Percentiles rank a stretch among this genome's conserved stretches.
Conservation (phyloP, 1,284 basidiomycete species). For the Wolfiporia cocos region DNA sequence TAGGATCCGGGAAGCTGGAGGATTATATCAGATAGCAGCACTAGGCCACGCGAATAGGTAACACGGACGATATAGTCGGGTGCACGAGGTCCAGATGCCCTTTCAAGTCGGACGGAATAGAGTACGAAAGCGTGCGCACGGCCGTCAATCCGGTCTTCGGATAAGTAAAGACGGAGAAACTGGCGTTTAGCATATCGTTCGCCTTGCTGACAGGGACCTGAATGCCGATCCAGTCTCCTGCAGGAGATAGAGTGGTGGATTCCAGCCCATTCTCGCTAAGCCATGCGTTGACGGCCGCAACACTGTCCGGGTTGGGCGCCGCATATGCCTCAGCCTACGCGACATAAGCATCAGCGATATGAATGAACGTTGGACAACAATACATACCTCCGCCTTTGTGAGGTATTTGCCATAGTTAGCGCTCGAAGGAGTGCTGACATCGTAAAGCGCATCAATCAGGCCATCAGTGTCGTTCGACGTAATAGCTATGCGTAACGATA, state of each 20-base stretch:
- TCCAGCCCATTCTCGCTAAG: slow-evolving; percentile 29
- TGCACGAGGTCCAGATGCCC: slow-evolving; percentile 29
- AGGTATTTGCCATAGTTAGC: slow-evolving; percentile 22
- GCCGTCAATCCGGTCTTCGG: slow-evolving; percentile 20
- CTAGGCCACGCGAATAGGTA: no score
- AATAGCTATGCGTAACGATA: slow-evolving; percentile 20
- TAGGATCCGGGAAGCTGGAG: no score
- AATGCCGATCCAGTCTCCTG: slow-evolving; percentile 36
- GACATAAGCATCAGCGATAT: neutral
- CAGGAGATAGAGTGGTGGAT: slow-evolving; percentile 23
- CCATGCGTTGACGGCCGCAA: slow-evolving; percentile 32
- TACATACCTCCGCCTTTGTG: slow-evolving; percentile 21
- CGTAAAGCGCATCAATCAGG: slow-evolving; percentile 19
- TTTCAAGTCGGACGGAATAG: slow-evolving; percentile 27
- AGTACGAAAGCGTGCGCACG: slow-evolving; percentile 31
- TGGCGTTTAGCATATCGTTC: slow-evolving; percentile 22
- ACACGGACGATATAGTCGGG: slow-evolving; percentile 29
- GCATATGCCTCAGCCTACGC: slow-evolving; percentile 32
- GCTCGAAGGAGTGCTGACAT: slow-evolving; percentile 20
- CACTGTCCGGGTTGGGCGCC: slow-evolving; percentile 27
- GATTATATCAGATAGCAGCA: no score
- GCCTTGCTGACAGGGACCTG: slow-evolving; percentile 24
- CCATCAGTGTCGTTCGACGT: slow-evolving; percentile 16
- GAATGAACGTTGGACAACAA: neutral
- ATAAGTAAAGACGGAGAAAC: slow-evolving; percentile 30